Evolutionary conservation across 169 alveolate species (phyloP).

Genomic region (Eimeria sp.): DNA sequence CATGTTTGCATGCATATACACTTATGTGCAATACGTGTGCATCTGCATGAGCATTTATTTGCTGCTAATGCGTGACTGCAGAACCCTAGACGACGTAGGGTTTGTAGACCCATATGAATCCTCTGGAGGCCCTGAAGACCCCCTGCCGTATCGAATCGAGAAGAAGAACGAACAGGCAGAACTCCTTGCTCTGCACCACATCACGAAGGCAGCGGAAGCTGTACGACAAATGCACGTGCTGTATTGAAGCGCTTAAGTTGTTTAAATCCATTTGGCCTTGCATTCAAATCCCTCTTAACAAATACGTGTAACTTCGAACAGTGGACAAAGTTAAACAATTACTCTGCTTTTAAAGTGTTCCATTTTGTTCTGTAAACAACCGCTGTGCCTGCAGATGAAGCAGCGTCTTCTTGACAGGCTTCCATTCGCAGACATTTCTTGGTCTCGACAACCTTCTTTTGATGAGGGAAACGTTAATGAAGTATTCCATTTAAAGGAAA

Average conservation of each 20-base stretch:
- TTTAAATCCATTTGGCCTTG: neutral
- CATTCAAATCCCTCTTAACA: neutral
- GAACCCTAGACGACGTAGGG: neutral
- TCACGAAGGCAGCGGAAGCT: neutral
- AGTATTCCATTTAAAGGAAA: neutral
- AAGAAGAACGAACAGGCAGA: neutral
- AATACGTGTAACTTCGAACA: too few species aligned
- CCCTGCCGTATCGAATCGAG: neutral
- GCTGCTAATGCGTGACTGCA: neutral
- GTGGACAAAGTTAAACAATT: neutral
- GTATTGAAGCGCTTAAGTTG: neutral
- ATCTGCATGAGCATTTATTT: too few species aligned
- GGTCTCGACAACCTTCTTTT: constrained; percentile 75
- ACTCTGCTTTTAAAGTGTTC: neutral
- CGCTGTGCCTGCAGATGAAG: constrained; percentile 12
- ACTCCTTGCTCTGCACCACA: constrained; percentile 1
- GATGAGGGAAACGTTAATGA: constrained; percentile 25
- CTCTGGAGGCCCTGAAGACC: neutral
- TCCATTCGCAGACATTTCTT: constrained; percentile 41
- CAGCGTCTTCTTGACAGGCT: neutral
- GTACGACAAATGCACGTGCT: neutral
- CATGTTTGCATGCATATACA: neutral
- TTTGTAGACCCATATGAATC: neutral
- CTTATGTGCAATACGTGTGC: too few species aligned
- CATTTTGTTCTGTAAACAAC: neutral